Conservation (phyloP, 2,329 filamentous ascomycete species). For the Fusarium multiceps region DNA sequence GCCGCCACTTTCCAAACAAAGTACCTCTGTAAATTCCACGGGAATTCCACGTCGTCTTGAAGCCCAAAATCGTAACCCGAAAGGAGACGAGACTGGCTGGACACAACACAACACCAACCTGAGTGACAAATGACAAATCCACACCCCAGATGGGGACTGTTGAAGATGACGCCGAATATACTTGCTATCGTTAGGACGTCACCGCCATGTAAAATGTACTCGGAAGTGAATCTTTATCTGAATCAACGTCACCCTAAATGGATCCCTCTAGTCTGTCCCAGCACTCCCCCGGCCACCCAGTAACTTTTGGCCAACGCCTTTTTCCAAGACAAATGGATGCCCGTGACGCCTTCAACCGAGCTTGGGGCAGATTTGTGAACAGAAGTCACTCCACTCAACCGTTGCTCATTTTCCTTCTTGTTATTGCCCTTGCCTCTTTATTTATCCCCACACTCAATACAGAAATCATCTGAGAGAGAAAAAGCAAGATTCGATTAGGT, state of each 20-base stretch:
- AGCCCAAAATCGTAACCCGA: constrained; percentile 35
- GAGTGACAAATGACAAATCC: constrained; percentile 30
- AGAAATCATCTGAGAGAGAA: neutral
- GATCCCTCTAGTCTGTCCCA: constrained; percentile 26
- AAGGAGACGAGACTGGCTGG: constrained; percentile 1
- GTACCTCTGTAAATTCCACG: constrained; percentile 24
- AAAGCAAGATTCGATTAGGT: constrained; percentile 16
- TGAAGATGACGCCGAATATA: constrained; percentile 33
- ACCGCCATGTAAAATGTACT: constrained; percentile 30
- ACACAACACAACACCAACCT: constrained; percentile 5
- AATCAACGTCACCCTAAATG: constrained; percentile 36
- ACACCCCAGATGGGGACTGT: constrained; percentile 28
- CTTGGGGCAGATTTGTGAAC: constrained; percentile 18
- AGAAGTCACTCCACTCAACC: constrained; percentile 33
- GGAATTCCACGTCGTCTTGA: constrained; percentile 35
- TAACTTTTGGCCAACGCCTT: constrained; percentile 35
- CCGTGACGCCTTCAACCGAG: constrained; percentile 38
- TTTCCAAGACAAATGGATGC: constrained; percentile 35
- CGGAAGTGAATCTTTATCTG: constrained; percentile 21
- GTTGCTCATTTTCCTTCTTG: constrained; percentile 21
- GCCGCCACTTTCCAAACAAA: constrained; percentile 26
- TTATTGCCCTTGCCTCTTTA: constrained; percentile 18
- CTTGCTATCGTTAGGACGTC: constrained; percentile 10
- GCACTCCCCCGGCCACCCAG: constrained; percentile 28
- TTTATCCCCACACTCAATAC: constrained; percentile 24